These are phyloP conservation scores for Phyllosticta capitalensis DNA, from an alignment of 2,329 filamentous ascomycete species.

Conservation along the genomic window DNA sequence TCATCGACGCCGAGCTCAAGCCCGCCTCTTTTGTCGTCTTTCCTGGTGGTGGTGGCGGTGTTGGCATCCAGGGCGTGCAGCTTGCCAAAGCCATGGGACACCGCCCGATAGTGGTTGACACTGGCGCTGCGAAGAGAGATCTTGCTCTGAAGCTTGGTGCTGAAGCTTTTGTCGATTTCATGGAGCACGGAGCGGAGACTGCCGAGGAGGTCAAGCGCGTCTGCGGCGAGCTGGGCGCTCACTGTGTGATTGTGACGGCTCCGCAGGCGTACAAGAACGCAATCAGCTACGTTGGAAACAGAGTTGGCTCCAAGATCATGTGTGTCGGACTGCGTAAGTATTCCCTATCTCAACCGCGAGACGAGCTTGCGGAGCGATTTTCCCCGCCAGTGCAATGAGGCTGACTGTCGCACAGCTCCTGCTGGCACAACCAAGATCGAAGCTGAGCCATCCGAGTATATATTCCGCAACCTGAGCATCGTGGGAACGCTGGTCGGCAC, in stretches of 20 bases:
- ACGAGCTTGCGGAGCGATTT: not conserved
- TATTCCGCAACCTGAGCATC: slow-evolving; percentile 26
- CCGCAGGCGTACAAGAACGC: slow-evolving; percentile 33
- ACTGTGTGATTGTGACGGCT: slow-evolving; percentile 32
- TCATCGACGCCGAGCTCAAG: slow-evolving; percentile 41
- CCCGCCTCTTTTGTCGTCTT: slow-evolving; percentile 48
- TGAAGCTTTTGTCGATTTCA: slow-evolving; percentile 17
- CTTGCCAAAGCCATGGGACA: slow-evolving; percentile 38
- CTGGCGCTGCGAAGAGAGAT: slow-evolving; percentile 22
- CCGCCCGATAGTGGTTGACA: slow-evolving; percentile 45
- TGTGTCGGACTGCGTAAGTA: slow-evolving; percentile 36
- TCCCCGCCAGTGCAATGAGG: slow-evolving; percentile 11
- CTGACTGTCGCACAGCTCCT: not conserved
- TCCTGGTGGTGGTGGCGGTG: slow-evolving; percentile 45
- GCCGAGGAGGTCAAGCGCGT: slow-evolving; percentile 24
- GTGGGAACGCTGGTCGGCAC: slow-evolving; percentile 35
- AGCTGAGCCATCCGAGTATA: slow-evolving; percentile 26
- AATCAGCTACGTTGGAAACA: slow-evolving; percentile 35
- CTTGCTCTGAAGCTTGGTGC: slow-evolving; percentile 1
- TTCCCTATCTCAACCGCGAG: not conserved
- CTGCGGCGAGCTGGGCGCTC: slow-evolving; percentile 22
- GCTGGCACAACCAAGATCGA: slow-evolving; percentile 18
- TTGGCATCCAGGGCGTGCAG: slow-evolving; percentile 49
- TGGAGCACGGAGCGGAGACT: slow-evolving; percentile 21
- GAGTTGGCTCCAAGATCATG: slow-evolving; percentile 39